Conservation (phyloP, 2,329 filamentous ascomycete genomes). For the Trichoderma gracile region DNA sequence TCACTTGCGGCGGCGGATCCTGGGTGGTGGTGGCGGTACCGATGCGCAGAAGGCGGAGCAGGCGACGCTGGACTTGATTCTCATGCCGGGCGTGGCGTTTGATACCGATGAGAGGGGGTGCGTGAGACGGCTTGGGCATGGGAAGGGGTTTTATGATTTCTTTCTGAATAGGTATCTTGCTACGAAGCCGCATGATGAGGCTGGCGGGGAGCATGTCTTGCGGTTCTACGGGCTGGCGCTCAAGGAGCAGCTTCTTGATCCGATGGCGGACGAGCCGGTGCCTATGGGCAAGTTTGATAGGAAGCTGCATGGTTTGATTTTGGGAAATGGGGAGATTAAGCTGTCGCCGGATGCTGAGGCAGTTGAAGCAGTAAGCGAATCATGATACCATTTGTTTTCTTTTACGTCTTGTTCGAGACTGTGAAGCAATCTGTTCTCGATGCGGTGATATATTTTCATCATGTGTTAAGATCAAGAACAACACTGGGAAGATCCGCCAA, state of each 20-base stretch:
- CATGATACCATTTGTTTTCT: background rate
- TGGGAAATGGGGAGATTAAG: conserved; percentile 66
- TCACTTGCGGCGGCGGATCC: conserved; percentile 66
- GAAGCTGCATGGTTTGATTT: conserved; percentile 73
- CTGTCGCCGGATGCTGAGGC: conserved; percentile 26
- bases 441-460: background rate
- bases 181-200: conserved; percentile 33
- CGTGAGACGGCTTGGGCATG: conserved; percentile 82
- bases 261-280: conserved; percentile 60
- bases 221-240: conserved; percentile 76
- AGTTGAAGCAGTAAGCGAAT: conserved; percentile 10
- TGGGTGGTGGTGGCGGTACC: conserved; percentile 64
- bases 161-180: conserved; percentile 75
- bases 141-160: conserved; percentile 95
- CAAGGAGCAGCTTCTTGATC: conserved; percentile 75
- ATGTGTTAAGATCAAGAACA: background rate
- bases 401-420: too few species aligned
- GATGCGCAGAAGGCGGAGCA: conserved; percentile 47
- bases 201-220: conserved; percentile 38
- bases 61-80: conserved; percentile 73
- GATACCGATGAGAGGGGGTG: conserved; percentile 59
- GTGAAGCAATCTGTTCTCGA: too few species aligned
- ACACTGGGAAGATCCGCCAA: background rate
- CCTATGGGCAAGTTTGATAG: conserved; percentile 77
- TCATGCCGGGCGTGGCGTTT: conserved; percentile 93